Percentiles rank a stretch among this genome's conserved stretches.
phyloP scores from a whole-genome alignment of 495 filamentous ascomycete genomes.

The Geopyxis carbonaria region DNA sequence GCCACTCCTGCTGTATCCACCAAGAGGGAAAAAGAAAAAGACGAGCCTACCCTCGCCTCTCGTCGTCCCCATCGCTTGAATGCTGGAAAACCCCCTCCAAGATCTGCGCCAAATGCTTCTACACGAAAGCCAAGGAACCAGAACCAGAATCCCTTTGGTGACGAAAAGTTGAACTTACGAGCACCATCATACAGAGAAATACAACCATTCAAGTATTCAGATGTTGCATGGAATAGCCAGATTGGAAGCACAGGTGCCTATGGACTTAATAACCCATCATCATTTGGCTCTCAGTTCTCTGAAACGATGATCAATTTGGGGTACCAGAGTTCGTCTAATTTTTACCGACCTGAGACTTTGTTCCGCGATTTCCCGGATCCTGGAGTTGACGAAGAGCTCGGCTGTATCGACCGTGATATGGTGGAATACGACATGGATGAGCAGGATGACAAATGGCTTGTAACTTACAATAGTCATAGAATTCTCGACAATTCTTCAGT shows the following conservation, averaged over 20 bases:
- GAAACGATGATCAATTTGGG: conserved; percentile 80
- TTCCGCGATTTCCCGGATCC: conserved; percentile 41
- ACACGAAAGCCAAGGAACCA: conserved; percentile 4
- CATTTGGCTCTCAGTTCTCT: conserved; percentile 42
- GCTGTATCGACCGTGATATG: conserved; percentile 40
- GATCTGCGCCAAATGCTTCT: conserved; percentile 2
- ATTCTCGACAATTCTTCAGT: conserved; percentile 59
- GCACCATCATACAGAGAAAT: conserved; percentile 38
- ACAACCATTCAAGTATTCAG: conserved; percentile 20
- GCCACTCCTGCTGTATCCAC: not conserved
- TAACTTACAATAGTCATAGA: conserved; percentile 60
- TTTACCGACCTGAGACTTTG: conserved; percentile 57
- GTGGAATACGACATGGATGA: conserved; percentile 99
- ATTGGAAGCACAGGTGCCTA: conserved; percentile 15
- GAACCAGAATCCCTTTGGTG: conserved; percentile 1
- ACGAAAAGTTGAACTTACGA: conserved; percentile 42
- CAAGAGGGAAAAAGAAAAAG: conserved; percentile 13
- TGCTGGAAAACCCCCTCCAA: conserved; percentile 16
- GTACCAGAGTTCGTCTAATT: conserved; percentile 86
- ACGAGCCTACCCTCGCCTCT: conserved; percentile 21
- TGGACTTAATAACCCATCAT: conserved; percentile 16
- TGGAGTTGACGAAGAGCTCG: conserved; percentile 24
- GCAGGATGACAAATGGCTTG: conserved; percentile 92
- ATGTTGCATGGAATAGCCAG: conserved; percentile 15
- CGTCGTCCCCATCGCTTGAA: conserved; percentile 22